phyloP scores from a whole-genome alignment of 208 protist genomes.

The Leishmania tarentolae region DNA sequence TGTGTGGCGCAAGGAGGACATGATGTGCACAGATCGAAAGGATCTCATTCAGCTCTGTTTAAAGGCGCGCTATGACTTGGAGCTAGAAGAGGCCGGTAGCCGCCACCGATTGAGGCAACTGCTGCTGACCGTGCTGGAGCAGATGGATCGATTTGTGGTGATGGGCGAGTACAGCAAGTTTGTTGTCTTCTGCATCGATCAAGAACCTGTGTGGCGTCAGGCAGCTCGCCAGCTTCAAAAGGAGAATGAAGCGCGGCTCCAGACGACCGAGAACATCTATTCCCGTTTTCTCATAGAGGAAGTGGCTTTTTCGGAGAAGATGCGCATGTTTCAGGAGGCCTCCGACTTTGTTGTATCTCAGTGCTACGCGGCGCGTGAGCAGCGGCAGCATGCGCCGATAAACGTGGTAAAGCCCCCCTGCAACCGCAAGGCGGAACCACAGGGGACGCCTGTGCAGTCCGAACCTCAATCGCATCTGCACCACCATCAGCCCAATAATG shows the following conservation, averaged over 20 bases:
- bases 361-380: slow-evolving; percentile 44
- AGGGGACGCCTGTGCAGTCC: background rate
- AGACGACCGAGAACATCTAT: slow-evolving; percentile 52
- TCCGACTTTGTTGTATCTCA: slow-evolving; percentile 49
- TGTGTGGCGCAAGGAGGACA: slow-evolving; percentile 10
- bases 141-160: slow-evolving; percentile 29
- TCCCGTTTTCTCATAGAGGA: slow-evolving; percentile 49
- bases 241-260: slow-evolving; percentile 42
- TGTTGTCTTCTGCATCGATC: slow-evolving; percentile 37
- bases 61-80: slow-evolving; percentile 4
- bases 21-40: slow-evolving; percentile 8
- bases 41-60: slow-evolving; percentile 40
- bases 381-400: slow-evolving; percentile 17
- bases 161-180: slow-evolving; percentile 43
- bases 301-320: slow-evolving; percentile 33
- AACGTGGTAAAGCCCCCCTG: slow-evolving; percentile 20
- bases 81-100: slow-evolving; percentile 33
- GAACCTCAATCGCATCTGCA: background rate
- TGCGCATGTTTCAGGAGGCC: slow-evolving; percentile 40
- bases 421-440: slow-evolving; percentile 6
- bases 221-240: slow-evolving; percentile 38
- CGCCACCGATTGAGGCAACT: slow-evolving; percentile 33
- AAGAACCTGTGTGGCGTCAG: slow-evolving; percentile 49
- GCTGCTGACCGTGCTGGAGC: slow-evolving; percentile 28
- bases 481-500: background rate